Evolutionary conservation across 192 early-diverging fungal genomes (phyloP).

Genomic region (Mortierella alpina): DNA sequence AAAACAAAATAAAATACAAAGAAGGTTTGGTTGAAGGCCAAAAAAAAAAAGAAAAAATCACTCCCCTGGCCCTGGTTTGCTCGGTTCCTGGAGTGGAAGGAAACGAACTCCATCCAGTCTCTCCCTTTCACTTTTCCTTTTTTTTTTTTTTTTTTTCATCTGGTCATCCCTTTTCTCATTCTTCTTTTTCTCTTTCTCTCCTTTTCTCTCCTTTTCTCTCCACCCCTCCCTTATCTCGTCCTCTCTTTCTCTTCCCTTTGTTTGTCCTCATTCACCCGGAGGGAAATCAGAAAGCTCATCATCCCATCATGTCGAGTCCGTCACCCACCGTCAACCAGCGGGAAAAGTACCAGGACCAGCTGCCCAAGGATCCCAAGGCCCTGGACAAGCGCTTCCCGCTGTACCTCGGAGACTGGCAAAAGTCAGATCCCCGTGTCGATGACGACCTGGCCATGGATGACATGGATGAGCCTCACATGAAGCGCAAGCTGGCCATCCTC

Average conservation of each 20-base stretch:
- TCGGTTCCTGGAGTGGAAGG: no score
- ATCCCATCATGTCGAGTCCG: not conserved
- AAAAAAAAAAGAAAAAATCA: no score
- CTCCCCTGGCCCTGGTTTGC: no score
- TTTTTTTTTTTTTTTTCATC: not conserved
- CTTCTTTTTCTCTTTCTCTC: conserved; percentile 6
- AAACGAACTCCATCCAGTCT: not conserved
- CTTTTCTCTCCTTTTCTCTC: not conserved
- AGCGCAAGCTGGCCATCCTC: conserved; percentile 90
- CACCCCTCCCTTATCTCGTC: not conserved
- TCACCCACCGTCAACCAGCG: conserved; percentile 43
- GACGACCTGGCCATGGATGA: conserved; percentile 84
- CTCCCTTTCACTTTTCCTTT: not conserved
- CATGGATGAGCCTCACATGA: conserved; percentile 94
- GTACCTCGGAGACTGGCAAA: conserved; percentile 86
- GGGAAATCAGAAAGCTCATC: no score
- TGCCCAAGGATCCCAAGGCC: conserved; percentile 42
- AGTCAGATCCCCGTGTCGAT: conserved; percentile 78
- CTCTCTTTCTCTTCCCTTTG: not conserved
- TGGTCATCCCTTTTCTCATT: not conserved
- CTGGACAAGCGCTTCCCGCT: conserved; percentile 80
- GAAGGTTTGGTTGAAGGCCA: no score
- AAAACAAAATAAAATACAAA: no score
- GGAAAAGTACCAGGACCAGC: conserved; percentile 30
- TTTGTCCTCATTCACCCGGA: not conserved